phyloP scores from a whole-genome alignment of 352 stramenopile species.

The Blastocystis sp. region DNA sequence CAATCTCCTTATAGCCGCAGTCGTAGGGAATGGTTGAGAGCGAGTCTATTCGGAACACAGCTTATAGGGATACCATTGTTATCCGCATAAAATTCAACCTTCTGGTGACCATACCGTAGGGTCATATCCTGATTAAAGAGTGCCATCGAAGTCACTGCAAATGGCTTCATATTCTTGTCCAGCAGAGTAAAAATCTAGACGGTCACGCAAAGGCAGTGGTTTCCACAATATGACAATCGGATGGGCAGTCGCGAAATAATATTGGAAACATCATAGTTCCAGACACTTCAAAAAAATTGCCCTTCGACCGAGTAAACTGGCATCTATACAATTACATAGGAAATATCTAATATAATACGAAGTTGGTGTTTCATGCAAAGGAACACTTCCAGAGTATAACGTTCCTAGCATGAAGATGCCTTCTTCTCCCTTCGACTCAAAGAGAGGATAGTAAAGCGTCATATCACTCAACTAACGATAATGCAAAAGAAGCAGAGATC shows the following conservation, averaged over 20 bases:
- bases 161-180: conserved; percentile 57
- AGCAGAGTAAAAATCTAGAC: conserved; percentile 27
- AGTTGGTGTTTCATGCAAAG: conserved; percentile 29
- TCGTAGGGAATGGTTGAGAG: background rate
- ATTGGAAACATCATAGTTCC: conserved; percentile 27
- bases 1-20: conserved; percentile 17
- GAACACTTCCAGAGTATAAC: background rate
- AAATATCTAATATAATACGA: background rate
- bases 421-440: conserved; percentile 38
- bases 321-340: background rate
- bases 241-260: background rate
- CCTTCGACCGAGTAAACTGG: conserved; percentile 25
- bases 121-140: conserved; percentile 30
- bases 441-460: conserved; percentile 44
- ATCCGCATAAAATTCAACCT: conserved; percentile 33
- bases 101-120: conserved; percentile 44
- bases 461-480: conserved; percentile 24
- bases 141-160: conserved; percentile 5
- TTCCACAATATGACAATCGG: background rate
- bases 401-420: conserved; percentile 53
- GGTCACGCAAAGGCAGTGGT: background rate
- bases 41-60: background rate
- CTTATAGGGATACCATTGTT: background rate
- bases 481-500: background rate
- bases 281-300: background rate